Evolutionary conservation across 1,284 basidiomycete species (phyloP).

Genomic region (Peniophora sp.): DNA sequence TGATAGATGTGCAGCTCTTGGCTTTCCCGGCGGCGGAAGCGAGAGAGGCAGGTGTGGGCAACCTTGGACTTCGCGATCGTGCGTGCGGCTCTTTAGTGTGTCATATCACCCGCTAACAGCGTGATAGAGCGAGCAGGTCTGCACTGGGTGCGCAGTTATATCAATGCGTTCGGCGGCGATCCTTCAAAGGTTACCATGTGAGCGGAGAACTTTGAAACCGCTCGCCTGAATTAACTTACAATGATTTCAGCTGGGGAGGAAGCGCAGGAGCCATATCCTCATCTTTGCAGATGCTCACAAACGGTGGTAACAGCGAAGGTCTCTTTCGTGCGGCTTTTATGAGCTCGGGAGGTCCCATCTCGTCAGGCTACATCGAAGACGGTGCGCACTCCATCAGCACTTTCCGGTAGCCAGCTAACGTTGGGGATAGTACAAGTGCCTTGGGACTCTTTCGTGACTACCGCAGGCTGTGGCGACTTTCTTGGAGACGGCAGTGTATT

Average conservation of each 20-base stretch:
- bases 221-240: not conserved
- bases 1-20: conserved; percentile 23
- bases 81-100: conserved; percentile 15
- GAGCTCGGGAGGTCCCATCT: conserved; percentile 26
- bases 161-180: conserved; percentile 56
- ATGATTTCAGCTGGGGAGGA: conserved; percentile 27
- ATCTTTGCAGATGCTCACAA: conserved; percentile 22
- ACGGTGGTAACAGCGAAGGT: conserved; percentile 21
- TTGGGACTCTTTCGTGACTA: not conserved
- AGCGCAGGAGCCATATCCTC: conserved; percentile 32
- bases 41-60: conserved; percentile 40
- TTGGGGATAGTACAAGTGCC: not conserved
- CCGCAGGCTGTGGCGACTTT: not conserved
- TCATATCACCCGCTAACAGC: not conserved
- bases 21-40: conserved; percentile 46
- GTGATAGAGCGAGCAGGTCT: conserved; percentile 44
- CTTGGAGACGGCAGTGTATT: not conserved
- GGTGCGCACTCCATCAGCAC: conserved; percentile 27
- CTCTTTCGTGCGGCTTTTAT: conserved; percentile 27
- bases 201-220: conserved; percentile 10
- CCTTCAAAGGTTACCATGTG: conserved; percentile 49
- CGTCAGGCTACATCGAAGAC: conserved; percentile 16
- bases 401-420: conserved; percentile 1
- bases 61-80: conserved; percentile 50
- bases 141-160: conserved; percentile 61